These are phyloP conservation scores for Teunomyces cretensis DNA, from an alignment of 805 yeast genomes.

Conservation along the genomic window DNA sequence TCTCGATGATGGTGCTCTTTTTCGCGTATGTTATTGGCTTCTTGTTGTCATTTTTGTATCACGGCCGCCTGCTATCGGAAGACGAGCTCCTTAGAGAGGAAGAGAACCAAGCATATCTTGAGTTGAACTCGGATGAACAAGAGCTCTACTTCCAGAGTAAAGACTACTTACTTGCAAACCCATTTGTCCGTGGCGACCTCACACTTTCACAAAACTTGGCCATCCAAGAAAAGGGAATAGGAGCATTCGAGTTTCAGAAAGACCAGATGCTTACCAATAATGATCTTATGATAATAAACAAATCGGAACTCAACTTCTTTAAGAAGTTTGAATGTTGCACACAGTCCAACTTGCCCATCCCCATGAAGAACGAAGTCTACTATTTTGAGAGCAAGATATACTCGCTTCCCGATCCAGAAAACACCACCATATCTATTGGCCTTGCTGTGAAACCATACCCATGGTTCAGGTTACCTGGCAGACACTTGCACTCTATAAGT, in stretches of 20 bases:
- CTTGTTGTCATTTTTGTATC: conserved; percentile 5
- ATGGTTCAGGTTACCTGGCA: conserved; percentile 87
- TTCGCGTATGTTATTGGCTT: background rate
- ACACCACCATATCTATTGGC: conserved; percentile 69
- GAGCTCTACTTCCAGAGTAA: conserved; percentile 67
- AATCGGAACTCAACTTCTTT: conserved; percentile 58
- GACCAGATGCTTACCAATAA: conserved; percentile 54
- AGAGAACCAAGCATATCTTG: conserved; percentile 54
- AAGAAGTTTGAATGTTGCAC: conserved; percentile 63
- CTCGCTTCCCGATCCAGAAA: conserved; percentile 58
- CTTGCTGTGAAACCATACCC: conserved; percentile 89
- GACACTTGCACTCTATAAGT: conserved; percentile 80
- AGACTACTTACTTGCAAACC: conserved; percentile 39
- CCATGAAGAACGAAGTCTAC: conserved; percentile 77
- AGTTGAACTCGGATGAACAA: conserved; percentile 66
- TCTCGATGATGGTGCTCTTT: background rate
- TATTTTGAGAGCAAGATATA: conserved; percentile 87
- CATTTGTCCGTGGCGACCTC: conserved; percentile 42
- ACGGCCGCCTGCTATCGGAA: conserved; percentile 32
- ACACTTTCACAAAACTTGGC: conserved; percentile 58
- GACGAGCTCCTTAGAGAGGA: conserved; percentile 60
- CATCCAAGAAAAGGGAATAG: conserved; percentile 84
- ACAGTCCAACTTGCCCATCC: conserved; percentile 83
- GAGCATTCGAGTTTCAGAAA: conserved; percentile 84
- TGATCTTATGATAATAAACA: conserved; percentile 62